phyloP scores from a whole-genome alignment of 176 grass and related monocot species.

The Triticum turgidum region DNA sequence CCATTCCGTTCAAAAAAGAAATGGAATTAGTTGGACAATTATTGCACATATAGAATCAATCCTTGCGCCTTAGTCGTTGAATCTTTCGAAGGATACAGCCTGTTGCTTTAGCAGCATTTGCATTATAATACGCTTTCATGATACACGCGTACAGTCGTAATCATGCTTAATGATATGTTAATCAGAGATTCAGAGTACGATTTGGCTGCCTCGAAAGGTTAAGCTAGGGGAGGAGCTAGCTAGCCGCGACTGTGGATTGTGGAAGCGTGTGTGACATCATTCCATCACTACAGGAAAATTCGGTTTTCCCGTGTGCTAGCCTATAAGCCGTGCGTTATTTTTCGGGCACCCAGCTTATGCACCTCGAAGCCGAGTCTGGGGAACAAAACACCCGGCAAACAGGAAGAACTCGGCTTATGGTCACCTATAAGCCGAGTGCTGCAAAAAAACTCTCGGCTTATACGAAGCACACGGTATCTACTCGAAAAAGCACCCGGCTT shows the following conservation, averaged over 20 bases:
- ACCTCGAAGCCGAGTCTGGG: no score
- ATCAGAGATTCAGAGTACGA: background rate
- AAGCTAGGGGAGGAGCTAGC: background rate
- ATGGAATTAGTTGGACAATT: slow-evolving; percentile 1
- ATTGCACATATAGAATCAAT: slow-evolving; percentile 1
- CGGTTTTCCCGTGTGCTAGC: no score
- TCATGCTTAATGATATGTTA: background rate
- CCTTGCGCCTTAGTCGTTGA: background rate
- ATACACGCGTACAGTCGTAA: background rate
- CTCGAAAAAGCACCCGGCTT: no score
- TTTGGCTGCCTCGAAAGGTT: slow-evolving; percentile 26
- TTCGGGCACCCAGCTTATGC: no score
- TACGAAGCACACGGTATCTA: no score
- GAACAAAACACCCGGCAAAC: no score
- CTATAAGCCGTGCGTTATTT: no score
- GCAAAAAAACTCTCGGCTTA: no score
- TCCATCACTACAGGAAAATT: background rate
- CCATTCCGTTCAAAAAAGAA: background rate
- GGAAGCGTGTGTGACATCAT: slow-evolving; percentile 18
- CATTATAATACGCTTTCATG: background rate
- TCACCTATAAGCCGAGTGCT: no score
- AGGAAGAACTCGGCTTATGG: no score
- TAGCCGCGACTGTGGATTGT: background rate
- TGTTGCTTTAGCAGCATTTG: background rate
- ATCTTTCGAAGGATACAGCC: background rate